These are phyloP conservation scores for Eimeria necatrix DNA, from an alignment of 169 alveolate genomes.

Conservation along the genomic window DNA sequence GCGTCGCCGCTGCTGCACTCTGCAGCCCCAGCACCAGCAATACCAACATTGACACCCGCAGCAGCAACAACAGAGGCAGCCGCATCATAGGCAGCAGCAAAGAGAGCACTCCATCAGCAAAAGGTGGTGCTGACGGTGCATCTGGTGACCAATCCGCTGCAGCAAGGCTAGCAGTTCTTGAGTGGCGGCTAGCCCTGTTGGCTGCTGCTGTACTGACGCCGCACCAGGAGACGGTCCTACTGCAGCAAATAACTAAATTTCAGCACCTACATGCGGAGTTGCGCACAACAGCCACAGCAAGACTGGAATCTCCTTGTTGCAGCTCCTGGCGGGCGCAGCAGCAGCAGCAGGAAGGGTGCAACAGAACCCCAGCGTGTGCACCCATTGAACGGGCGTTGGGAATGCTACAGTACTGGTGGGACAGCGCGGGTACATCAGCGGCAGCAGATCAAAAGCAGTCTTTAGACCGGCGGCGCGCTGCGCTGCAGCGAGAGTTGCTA, in stretches of 20 bases:
- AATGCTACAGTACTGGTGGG: constrained; percentile 70
- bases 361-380: constrained; percentile 51
- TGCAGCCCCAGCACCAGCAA: constrained; percentile 51
- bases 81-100: neutral
- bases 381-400: constrained; percentile 4
- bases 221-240: constrained; percentile 64
- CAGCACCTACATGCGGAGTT: constrained; percentile 61
- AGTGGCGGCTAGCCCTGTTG: constrained; percentile 59
- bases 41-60: neutral
- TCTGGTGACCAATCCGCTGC: neutral
- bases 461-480: neutral
- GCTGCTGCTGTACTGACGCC: constrained; percentile 70
- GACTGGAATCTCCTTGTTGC: constrained; percentile 59
- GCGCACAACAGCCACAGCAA: constrained; percentile 28
- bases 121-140: neutral
- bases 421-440: constrained; percentile 42
- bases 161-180: constrained; percentile 14
- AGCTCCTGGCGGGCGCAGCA: constrained; percentile 42
- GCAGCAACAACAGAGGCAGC: constrained; percentile 12
- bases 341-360: constrained; percentile 70
- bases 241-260: constrained; percentile 51
- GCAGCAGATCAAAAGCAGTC: constrained; percentile 72
- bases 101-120: neutral
- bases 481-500: constrained; percentile 59
- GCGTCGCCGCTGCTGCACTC: constrained; percentile 33